Base-by-base conservation (phyloP, 306 rosid genomes). In the Myrica gale region DNA sequence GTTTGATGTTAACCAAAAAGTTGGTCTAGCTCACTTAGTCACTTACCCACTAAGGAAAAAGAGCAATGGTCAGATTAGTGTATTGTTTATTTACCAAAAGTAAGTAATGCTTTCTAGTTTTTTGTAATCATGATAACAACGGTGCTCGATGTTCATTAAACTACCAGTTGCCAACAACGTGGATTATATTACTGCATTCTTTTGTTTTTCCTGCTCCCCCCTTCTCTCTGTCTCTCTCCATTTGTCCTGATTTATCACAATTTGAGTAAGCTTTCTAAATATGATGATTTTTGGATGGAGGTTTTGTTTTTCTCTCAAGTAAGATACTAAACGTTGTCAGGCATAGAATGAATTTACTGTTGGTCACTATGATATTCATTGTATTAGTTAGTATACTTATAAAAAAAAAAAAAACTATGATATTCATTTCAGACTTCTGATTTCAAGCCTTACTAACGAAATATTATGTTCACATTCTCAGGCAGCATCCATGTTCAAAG, bases 401-500 rank as follows among this genome's bases (percentile, higher is more conserved):
- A n/a, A n/a, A n/a, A n/a, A n/a, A n/a, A n/a, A n/a, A n/a, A n/a
- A n/a, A n/a, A n/a, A 74, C 43, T 71, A 48, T 78, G 61, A 44
- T 61, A 19, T 71, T 10, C 20, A 47, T 52, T 45, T 20, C 17
- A 51, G 72, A 32, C 57, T 78, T 43, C 39, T 73, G 63, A 51
- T 58, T 73, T 71, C 43, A 39, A 73, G 72, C 57, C 56, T 78
- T 77, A 39, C 54, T 51, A 44, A 32, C 21, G 61, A 21, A 62
- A 41, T 47, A 69, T 71, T 17, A 3, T 74, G 69, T 86, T 16
- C 75, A 67, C 74, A 76, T 77, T 50, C 85, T 87, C 99, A 95
- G 99, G 96, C 98, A 56, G 99, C 98, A 16, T 95, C 99, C 70
- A 88, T 88, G 97, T 95, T 95, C 90, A 95, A 90, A 84, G 98